phyloP scores from a whole-genome alignment of 345 rosid genomes.

The Pugionium cornutum region DNA sequence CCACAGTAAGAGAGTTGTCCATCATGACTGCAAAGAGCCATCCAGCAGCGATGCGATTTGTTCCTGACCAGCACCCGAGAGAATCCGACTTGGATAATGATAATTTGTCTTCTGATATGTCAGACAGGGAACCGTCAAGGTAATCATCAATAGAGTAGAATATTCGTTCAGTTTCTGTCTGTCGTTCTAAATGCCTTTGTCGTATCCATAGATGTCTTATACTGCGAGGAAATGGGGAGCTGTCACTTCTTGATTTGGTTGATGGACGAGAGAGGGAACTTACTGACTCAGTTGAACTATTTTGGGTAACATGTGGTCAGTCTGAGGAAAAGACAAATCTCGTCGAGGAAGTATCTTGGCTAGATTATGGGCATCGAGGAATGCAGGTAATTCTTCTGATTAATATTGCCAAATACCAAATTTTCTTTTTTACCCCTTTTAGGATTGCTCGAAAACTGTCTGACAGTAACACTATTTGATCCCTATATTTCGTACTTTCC shows the following conservation, averaged over 20 bases:
- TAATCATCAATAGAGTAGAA: constrained; percentile 37
- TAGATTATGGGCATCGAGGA: constrained; percentile 95
- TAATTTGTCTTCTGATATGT: constrained; percentile 51
- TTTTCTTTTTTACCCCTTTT: background rate
- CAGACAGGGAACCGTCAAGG: constrained; percentile 82
- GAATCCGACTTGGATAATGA: constrained; percentile 50
- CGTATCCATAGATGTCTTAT: constrained; percentile 73
- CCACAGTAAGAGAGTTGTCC: constrained; percentile 99
- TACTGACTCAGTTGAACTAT: constrained; percentile 90
- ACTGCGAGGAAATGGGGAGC: constrained; percentile 90
- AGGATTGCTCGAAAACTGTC: constrained; percentile 8
- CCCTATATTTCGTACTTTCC: constrained; percentile 38
- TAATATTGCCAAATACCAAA: background rate
- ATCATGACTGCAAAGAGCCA: constrained; percentile 99
- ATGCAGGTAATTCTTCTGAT: constrained; percentile 78
- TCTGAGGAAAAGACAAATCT: constrained; percentile 81
- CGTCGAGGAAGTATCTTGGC: constrained; percentile 96
- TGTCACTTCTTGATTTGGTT: constrained; percentile 93
- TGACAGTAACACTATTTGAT: constrained; percentile 4
- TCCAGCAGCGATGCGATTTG: constrained; percentile 99
- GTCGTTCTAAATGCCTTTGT: constrained; percentile 40
- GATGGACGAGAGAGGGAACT: constrained; percentile 97
- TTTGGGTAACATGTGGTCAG: constrained; percentile 99
- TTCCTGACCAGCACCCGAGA: constrained; percentile 79
- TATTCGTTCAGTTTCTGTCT: constrained; percentile 22